Base-by-base conservation (phyloP, 495 filamentous ascomycete genomes). In the Patellaria atrata region DNA sequence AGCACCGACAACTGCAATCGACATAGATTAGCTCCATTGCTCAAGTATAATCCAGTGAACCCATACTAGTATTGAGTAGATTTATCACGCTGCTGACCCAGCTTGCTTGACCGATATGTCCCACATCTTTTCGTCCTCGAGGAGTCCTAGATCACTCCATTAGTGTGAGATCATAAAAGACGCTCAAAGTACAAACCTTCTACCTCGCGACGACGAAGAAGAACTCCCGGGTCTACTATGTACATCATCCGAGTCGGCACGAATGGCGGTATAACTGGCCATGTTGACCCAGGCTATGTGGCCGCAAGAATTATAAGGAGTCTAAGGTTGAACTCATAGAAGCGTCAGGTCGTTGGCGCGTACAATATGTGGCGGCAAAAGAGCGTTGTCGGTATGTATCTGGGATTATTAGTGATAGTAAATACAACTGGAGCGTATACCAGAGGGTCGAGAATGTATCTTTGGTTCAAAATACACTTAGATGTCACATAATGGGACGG, bases 51-150 rank as follows among this genome's bases (percentile, higher is more conserved):
- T 12, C 23, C 12, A 18, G 30, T 38, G 20, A 12, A 56, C 18
- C 12, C 67, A 33, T 68, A 82, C 79, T 96, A 4, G 89, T 97
- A 59, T 97, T 97, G 39, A 96, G 63, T 12, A 97, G 60, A 54
- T 96, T 97, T 62, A 94, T 79, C 45, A 91, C 79, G 50, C 84
- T 91, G 60, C 82, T 91, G 27, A 76, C 48, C 81, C 85, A 94
- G 34, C 79, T 77, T 32, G 91, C 89, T 45, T 82, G 68, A 10
- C 89, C 86, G 23, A 57, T 52, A 30, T 58, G 59, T 42, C 60
- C 57, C 37, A 59, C 49, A 45, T 62, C 61, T 56, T 67, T 68
- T 45, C 65, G 73, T 2, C 63, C 61, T 49, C 61, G 55, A n/a
- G 47, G 59, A 44, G 54, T 59, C 44, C 70, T 72, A 41, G 18